Evolutionary conservation across 139 green algal genomes (phyloP), one percentile per base, ranked within the genome.

Genomic region (Chlorella sp.): DNA sequence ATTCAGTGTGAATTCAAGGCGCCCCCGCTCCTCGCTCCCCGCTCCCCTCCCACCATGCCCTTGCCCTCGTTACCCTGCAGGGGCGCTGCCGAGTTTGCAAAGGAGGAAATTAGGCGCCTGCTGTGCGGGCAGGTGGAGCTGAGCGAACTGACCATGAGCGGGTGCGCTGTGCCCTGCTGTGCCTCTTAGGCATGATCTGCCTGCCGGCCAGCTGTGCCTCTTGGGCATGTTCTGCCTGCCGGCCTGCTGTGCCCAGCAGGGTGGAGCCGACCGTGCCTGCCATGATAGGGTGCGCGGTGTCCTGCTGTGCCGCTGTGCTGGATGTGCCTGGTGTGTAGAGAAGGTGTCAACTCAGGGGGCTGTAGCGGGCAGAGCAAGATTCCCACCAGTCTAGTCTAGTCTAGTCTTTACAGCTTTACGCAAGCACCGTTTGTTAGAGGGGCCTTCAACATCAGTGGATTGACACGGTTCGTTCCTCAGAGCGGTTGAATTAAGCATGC

Each of bases 81-180:
- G 42, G 92, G 60, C 0, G 96, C 96, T 0, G 85, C 94, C 30
- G 77, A 77, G 9, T 97, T 94, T 89, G 96, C 94, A n/a, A 91
- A 96, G 88, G 89, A 75, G 0, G 88, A 97, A 82, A 89, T 97
- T 26, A 76, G 85, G 78, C 88, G 91, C 21, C 87, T 96, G 88
- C 90, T 96, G 68, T 77, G 30, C 24, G 95, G 95, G 0, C 87
- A 86, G 28, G 61, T 93, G n/a, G 90, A 93, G 40, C 80, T 96
- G 86, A 91, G 91, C 18, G 96, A 98, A 71, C 90, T 97, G 32
- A 84, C 94, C 34, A 97, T 98, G 96, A 98, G 94, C 4, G 96
- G 95, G 57, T 95, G 93, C 88, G 48, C 88, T 92, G 11, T 92
- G 84, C 83, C 86, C 76, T 12, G n/a, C 48, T 57, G 48, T 57